A percentile compares a stretch with the other conserved stretches of the same genome.
These are phyloP conservation scores for Talaromyces atroroseus DNA, from an alignment of 2,329 filamentous ascomycete species.

Conservation along the genomic window DNA sequence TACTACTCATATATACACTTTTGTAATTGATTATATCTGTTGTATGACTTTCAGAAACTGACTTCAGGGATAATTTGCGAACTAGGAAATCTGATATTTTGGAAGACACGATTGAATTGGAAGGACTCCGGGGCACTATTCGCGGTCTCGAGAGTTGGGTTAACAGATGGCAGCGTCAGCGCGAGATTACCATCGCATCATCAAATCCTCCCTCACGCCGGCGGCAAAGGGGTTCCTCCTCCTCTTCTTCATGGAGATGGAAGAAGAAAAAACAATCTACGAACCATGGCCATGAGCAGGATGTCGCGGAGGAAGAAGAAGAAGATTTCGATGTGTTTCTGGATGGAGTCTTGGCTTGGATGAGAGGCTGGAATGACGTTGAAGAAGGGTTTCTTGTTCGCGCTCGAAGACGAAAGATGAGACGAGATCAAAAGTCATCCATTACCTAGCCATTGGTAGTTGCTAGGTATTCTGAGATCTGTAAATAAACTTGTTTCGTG, in stretches of 20 bases:
- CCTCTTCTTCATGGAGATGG: conserved; percentile 5
- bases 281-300: conserved; percentile 13
- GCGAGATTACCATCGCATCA: conserved; percentile 9
- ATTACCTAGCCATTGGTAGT: background rate
- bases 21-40: background rate
- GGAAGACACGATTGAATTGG: conserved; percentile 31
- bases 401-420: conserved; percentile 58
- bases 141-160: conserved; percentile 32
- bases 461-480: background rate
- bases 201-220: background rate
- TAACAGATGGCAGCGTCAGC: conserved; percentile 22
- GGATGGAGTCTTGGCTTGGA: conserved; percentile 39
- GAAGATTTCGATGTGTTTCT: conserved; percentile 26
- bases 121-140: conserved; percentile 32
- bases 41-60: background rate
- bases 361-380: conserved; percentile 39
- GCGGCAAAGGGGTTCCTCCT: conserved; percentile 6
- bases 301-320: conserved; percentile 16
- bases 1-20: background rate
- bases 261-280: conserved; percentile 1
- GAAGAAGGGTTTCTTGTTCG: conserved; percentile 38
- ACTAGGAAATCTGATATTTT: conserved; percentile 23
- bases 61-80: background rate
- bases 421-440: conserved; percentile 21
- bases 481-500: background rate